Evolutionary conservation across 169 alveolate species (phyloP).

Genomic region (Ichthyophthirius multifiliis): DNA sequence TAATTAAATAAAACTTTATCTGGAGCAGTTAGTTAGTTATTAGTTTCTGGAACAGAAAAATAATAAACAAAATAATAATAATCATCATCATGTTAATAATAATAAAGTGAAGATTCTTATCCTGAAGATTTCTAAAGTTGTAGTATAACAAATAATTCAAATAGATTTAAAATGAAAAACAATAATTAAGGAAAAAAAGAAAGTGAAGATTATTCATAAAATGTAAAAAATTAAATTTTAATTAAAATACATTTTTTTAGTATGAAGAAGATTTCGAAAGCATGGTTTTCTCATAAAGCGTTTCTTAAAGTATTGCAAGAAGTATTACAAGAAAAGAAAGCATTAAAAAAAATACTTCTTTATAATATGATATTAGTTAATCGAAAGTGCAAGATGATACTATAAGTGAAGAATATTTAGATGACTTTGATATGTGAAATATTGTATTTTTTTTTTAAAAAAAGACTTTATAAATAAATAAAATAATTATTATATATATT

Average conservation of each 20-base stretch:
- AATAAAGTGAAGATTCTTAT: too few relatives aligned
- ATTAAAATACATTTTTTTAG: background rate
- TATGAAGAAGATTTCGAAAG: slow-evolving; percentile 2
- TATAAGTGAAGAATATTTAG: background rate
- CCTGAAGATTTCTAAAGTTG: too few relatives aligned
- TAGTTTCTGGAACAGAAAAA: background rate
- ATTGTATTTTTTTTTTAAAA: too few relatives aligned
- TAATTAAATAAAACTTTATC: background rate
- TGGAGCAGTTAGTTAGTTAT: background rate
- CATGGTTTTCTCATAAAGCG: too few relatives aligned
- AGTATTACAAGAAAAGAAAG: background rate
- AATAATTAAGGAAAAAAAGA: background rate
- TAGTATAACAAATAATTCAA: too few relatives aligned
- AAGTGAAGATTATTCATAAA: background rate
- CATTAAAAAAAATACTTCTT: background rate
- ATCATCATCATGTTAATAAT: background rate
- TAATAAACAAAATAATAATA: background rate
- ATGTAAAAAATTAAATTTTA: background rate
- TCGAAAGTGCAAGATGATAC: background rate
- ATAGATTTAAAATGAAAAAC: too few relatives aligned
- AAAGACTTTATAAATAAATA: too few relatives aligned
- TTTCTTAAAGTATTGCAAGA: background rate
- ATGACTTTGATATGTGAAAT: background rate
- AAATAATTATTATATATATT: too few relatives aligned
- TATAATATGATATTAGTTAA: background rate